These are phyloP conservation scores for Vaccinium darrowii DNA, from an alignment of 148 eudicot genomes.

Conservation along the genomic window DNA sequence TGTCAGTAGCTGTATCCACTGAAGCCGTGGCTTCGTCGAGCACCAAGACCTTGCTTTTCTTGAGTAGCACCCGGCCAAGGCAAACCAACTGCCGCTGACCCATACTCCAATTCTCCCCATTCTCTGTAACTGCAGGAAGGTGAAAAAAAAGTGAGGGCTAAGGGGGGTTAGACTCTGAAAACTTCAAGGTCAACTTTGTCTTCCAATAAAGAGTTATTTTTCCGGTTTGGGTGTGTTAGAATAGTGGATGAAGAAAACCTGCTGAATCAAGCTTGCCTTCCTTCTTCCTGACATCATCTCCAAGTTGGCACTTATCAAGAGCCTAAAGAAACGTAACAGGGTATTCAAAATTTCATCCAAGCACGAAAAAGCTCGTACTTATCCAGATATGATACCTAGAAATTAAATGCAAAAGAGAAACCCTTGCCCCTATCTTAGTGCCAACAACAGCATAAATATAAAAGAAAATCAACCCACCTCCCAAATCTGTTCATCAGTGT, in stretches of 20 bases:
- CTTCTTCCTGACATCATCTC: conserved; percentile 75
- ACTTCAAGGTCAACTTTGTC: too few species aligned
- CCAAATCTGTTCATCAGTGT: conserved; percentile 61
- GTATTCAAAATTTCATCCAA: not conserved
- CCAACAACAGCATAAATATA: not conserved
- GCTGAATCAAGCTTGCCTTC: conserved; percentile 74
- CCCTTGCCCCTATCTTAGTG: not conserved
- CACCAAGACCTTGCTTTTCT: conserved; percentile 53
- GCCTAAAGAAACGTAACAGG: conserved; percentile 40
- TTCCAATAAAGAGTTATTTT: not conserved
- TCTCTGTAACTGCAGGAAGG: conserved; percentile 46
- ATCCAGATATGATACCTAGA: not conserved
- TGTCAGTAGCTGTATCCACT: conserved; percentile 62
- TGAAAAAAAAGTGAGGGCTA: not conserved
- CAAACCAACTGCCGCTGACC: conserved; percentile 67
- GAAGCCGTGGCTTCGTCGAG: conserved; percentile 69
- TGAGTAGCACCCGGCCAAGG: conserved; percentile 58
- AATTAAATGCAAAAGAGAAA: not conserved
- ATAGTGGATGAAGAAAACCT: conserved; percentile 40
- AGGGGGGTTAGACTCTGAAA: not conserved
- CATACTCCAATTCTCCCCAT: conserved; percentile 64
- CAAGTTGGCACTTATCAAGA: conserved; percentile 94
- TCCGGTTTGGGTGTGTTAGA: not conserved
- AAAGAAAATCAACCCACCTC: conserved; percentile 35
- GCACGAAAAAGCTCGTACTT: not conserved